A percentile compares a stretch with the other conserved stretches of the same genome.
Evolutionary conservation across 352 stramenopile species (phyloP).

Genomic region (Aphanomyces astaci): DNA sequence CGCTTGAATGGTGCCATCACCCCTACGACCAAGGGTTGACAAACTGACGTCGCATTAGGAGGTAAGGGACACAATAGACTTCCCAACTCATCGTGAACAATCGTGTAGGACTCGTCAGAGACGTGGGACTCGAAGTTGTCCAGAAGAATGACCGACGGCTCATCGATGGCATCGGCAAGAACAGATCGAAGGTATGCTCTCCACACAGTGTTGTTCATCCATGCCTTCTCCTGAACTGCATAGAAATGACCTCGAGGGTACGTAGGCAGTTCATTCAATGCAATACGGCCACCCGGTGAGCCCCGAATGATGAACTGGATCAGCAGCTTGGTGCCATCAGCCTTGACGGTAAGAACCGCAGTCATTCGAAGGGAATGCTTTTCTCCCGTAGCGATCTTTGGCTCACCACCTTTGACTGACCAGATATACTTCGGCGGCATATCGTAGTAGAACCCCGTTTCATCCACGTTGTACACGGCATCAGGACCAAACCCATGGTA

Average conservation of each 20-base stretch:
- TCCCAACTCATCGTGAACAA: background rate
- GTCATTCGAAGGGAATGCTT: too few relatives aligned
- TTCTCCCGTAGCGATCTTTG: too few relatives aligned
- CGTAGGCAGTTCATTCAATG: constrained; percentile 8
- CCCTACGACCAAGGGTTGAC: constrained; percentile 21
- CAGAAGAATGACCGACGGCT: constrained; percentile 22
- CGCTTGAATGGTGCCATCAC: too few relatives aligned
- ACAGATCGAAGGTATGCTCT: constrained; percentile 6
- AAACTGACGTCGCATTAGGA: constrained; percentile 22
- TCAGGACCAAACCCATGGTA: too few relatives aligned
- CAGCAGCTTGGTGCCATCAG: constrained; percentile 25
- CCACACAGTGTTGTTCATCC: constrained; percentile 25
- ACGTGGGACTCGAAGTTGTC: constrained; percentile 29
- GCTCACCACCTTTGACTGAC: too few relatives aligned
- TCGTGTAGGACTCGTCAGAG: background rate
- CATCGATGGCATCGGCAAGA: constrained; percentile 12
- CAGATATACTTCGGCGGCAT: too few relatives aligned
- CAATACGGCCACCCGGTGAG: constrained; percentile 22
- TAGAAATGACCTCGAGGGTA: constrained; percentile 25
- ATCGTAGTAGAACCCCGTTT: too few relatives aligned
- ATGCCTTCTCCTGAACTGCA: too few relatives aligned
- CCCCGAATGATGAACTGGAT: constrained; percentile 25
- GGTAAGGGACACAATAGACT: constrained; percentile 6
- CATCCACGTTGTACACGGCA: too few relatives aligned
- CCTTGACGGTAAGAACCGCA: constrained; percentile 21